These are phyloP conservation scores for Lepiota brunneoincarnata DNA, from an alignment of 768 basidiomycete genomes.

Conservation along the genomic window DNA sequence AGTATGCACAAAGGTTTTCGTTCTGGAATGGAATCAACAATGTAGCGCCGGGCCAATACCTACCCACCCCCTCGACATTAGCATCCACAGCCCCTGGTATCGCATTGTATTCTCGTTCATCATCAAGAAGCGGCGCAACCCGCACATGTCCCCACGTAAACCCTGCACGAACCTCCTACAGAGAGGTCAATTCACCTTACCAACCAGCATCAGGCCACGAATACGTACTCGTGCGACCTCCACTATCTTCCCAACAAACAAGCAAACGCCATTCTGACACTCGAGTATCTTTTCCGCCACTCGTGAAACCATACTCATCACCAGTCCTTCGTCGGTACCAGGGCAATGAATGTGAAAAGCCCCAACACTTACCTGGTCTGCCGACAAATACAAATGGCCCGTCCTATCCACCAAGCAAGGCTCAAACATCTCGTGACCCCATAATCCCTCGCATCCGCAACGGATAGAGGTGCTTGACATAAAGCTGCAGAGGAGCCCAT, in stretches of 20 bases:
- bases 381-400: constrained; percentile 51
- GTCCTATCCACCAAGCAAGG: constrained; percentile 61
- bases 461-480: constrained; percentile 38
- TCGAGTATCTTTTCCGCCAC: constrained; percentile 25
- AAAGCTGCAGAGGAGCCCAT: constrained; percentile 52
- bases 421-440: constrained; percentile 54
- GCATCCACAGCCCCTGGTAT: constrained; percentile 1
- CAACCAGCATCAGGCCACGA: background rate
- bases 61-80: background rate
- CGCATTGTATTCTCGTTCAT: constrained; percentile 25
- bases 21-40: constrained; percentile 61
- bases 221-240: constrained; percentile 36
- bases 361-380: constrained; percentile 32
- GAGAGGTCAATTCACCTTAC: background rate
- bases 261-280: constrained; percentile 27
- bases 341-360: background rate
- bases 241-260: constrained; percentile 62
- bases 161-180: constrained; percentile 31
- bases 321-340: background rate
- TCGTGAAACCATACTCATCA: constrained; percentile 24
- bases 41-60: constrained; percentile 22
- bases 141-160: constrained; percentile 35
- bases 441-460: constrained; percentile 30
- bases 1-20: constrained; percentile 53
- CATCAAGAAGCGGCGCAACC: constrained; percentile 25